Base-by-base conservation (phyloP, 1,284 basidiomycete species). In the Marasmius tenuissimus region DNA sequence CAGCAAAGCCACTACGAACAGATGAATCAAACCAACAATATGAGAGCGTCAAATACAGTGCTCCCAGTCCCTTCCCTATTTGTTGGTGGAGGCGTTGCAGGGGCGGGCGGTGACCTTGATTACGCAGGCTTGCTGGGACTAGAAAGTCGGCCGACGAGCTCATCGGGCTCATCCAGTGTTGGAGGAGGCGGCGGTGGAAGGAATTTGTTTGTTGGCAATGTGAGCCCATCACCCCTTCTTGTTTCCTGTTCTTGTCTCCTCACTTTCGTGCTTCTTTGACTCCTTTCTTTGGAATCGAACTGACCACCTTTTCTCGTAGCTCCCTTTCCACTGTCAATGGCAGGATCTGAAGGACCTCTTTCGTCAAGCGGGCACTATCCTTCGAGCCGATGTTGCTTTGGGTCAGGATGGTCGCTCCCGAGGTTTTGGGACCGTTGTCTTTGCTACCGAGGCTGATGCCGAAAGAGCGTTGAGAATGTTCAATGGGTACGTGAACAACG, bases 321-420 rank as follows among this genome's bases (percentile, higher is more conserved):
- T 98, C n/a, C 96, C 96, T 0, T 93, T 97, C 75, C 92, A 96
- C 68, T 93, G 93, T 70, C 96, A 97, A 78, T 99, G 97, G 97
- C 97, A 98, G 76, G 95, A 97, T 70, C 83, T 98, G 62, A 97
- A 97, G 74, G 95, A 97, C 70, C 82, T 97, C 3, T 95, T 97
- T 73, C 85, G 95, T 11, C 88, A 92, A 67, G 92, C 92, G 1
- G 95, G 94, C 9, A 89, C 91, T 16, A 91, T 98, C 57, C 79
- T 94, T 35, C 87, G 95, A 18, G 95, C 93, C 9, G 94, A 97
- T 70, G 93, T 97, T 1, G 92, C 92, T 1, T 81, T 94, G 7
- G 92, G 89, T n/a, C 85, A 85, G 0, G 93, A 96, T 64, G 93
- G 93, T 3, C 84, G 93, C 45, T 93, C 92, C 37, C 81, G 93